Evolutionary conservation across 2,329 filamentous ascomycete genomes (phyloP), one percentile per base, ranked within the genome.

Genomic region (Paraconiothyrium sp.): DNA sequence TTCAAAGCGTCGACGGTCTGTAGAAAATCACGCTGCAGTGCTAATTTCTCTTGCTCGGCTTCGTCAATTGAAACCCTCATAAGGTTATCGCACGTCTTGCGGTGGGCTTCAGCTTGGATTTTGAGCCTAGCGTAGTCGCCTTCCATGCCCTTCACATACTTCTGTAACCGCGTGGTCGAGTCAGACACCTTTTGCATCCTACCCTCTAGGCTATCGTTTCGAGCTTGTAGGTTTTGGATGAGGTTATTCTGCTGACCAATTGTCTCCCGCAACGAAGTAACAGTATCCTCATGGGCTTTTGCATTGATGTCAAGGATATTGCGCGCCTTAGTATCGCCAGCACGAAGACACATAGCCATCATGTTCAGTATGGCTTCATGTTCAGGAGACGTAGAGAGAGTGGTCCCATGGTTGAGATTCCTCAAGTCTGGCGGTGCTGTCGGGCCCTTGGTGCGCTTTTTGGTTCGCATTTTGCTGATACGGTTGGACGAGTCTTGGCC

Each of bases 71-170:
- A 68, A 2, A 60, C 59, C 16, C 66, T 52, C 32, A 72, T 55
- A 9, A 35, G 30, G 16, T 61, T 54, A 13, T 62, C 61, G 55
- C 52, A 71, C 9, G 68, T 46, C 0, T 69, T 52, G 34, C 70
- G 62, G n/a, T 65, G 62, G 14, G 8, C 9, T 11, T 58, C 32
- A 8, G 44, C 55, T 0, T 58, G 57, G n/a, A 58, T 65, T 20
- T 71, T 69, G 9, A 73, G 16, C 9, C 64, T 69, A 24, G 68
- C 67, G 24, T 72, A 68, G 52, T 78, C 76, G 11, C 64, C 70
- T 22, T 71, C 70, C 16, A 78, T 58, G 16, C 75, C 75, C 8
- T 64, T 52, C 5, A 72, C 61, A 20, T 63, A 76, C 37, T 67
- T 75, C n/a, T 73, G 64, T 32, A 72, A 63, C 0, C 54, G 67